A percentile compares a stretch with the other conserved stretches of the same genome.
phyloP scores from a whole-genome alignment of 257 asterid genomes.

The Fraxinus pennsylvanica region DNA sequence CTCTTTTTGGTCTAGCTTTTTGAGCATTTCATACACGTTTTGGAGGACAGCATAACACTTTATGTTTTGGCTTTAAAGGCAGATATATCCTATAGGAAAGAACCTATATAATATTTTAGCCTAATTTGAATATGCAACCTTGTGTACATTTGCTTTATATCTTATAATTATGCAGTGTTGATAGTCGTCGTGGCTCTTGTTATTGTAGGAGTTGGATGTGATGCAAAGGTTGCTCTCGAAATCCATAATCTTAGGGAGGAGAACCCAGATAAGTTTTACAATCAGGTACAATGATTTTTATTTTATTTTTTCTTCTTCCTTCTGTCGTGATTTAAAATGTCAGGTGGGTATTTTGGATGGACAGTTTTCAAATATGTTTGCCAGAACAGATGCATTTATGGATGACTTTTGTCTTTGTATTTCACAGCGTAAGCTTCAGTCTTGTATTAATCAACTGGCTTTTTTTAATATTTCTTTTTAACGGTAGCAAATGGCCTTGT shows the following conservation, averaged over 20 bases:
- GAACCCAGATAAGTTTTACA: constrained; percentile 97
- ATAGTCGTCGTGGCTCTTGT: background rate
- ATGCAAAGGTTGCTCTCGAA: constrained; percentile 98
- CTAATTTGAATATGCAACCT: background rate
- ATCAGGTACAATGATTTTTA: constrained; percentile 60
- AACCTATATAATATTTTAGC: background rate
- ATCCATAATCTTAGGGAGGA: constrained; percentile 97
- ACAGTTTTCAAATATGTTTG: background rate
- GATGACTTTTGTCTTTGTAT: background rate
- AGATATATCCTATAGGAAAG: background rate
- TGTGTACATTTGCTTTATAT: too few species aligned
- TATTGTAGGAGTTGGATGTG: constrained; percentile 93
- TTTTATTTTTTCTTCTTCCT: background rate
- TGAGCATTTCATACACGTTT: background rate
- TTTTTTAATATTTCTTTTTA: constrained; percentile 10
- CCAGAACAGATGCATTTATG: background rate
- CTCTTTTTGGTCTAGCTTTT: background rate
- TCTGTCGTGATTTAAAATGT: background rate
- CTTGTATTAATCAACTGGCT: background rate
- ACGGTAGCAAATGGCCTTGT: background rate
- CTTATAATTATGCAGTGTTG: background rate
- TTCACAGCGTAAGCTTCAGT: background rate
- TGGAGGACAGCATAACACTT: background rate
- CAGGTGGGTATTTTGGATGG: background rate
- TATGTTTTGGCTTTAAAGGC: background rate